A percentile compares a stretch with the other conserved stretches of the same genome.
These are phyloP conservation scores for Nicotiana undulata DNA, from an alignment of 257 asterid genomes.

Conservation along the genomic window DNA sequence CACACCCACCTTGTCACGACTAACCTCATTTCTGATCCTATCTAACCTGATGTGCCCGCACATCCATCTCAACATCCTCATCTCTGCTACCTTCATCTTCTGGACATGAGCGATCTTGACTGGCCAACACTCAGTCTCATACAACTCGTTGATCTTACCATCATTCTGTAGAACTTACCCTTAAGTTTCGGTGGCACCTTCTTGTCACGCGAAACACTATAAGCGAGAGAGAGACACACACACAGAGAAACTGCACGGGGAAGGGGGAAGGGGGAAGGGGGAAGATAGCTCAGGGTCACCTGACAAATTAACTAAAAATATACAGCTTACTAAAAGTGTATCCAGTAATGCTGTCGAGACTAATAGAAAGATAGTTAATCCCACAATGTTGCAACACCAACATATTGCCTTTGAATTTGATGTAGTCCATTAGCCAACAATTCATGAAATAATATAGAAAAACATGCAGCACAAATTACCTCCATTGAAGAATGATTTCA, in stretches of 20 bases:
- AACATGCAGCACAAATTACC: conserved; percentile 33
- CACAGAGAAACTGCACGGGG: neutral
- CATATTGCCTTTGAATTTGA: neutral
- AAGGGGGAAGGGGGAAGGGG: neutral
- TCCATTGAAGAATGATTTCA: conserved; percentile 91
- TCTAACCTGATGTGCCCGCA: no score
- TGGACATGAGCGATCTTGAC: no score
- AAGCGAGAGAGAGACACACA: neutral
- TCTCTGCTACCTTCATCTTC: no score
- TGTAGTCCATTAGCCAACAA: neutral
- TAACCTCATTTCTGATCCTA: no score
- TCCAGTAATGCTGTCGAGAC: neutral
- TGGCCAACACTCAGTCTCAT: no score
- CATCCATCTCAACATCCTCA: no score
- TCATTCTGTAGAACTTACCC: no score
- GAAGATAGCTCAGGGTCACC: neutral
- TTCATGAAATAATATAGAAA: neutral
- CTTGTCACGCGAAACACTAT: no score
- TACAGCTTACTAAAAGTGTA: neutral
- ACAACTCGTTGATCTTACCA: no score
- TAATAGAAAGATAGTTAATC: neutral
- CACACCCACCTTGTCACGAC: no score
- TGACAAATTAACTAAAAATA: neutral
- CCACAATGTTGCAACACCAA: neutral
- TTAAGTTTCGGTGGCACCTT: no score